Base-by-base conservation (phyloP, 2,329 filamentous ascomycete genomes). In the Penicillium sp. region DNA sequence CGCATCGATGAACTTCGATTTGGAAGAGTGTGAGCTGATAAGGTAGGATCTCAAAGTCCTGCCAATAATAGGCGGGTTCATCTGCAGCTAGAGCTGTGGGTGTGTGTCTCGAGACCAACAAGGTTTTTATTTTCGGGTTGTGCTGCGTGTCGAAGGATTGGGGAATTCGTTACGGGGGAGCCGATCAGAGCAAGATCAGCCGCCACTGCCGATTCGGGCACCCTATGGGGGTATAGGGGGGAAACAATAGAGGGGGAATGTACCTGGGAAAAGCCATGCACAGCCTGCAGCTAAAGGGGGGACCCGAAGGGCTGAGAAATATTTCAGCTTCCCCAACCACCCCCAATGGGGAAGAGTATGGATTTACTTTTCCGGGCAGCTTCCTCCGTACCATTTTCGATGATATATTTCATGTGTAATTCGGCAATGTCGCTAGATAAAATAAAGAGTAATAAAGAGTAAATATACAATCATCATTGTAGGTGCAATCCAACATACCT, bases 171-270 rank as follows among this genome's bases (percentile, higher is more conserved):
- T 31, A 57, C 40, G 27, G 50, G 57, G 50, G 54, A 47, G 47
- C 48, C 55, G 63, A 65, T 65, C 60, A 56, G 43, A 47, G 49
- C 29, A 36, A 54, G 61, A 64, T 64, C 60, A 58, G 60, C 63
- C 62, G 60, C 62, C 62, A 65, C 63, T 60, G 25, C 63, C 63
- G 63, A 57, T 47, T 57, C 27, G 41, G 54, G 54, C 50, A 57
- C 52, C 60, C 46, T 52, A 60, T 58, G 41, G 51, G 60, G 31
- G 51, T 5, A 23, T 23, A 5, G 29, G 29, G 29, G 9, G 29
- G 10, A 11, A 3, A 11, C 25, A 27, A 25, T 15, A 27, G 41
- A 43, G 43, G 56, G 48, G 48, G 55, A 62, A 62, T 60, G 60
- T 62, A 25, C 58, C 60, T 62, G 54, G 57, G 52, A 47, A 41